Evolutionary conservation across 192 early-diverging fungal species (phyloP).

Genomic region (Linnemannia hyalina): DNA sequence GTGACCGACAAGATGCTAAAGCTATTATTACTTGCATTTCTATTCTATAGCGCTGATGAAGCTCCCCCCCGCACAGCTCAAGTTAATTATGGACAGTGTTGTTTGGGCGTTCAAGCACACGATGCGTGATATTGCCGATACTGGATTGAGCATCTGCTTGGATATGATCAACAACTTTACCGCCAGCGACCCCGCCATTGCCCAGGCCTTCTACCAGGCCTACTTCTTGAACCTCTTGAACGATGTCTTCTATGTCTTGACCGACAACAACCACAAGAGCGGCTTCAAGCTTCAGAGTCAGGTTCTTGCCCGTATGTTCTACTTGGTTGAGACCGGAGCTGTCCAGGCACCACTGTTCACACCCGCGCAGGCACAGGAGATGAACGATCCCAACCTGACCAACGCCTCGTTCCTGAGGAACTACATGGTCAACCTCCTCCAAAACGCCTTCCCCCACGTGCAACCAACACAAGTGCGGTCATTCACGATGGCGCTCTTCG

Average conservation of each 20-base stretch:
- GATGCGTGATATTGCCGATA: slow-evolving; percentile 96
- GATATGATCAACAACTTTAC: slow-evolving; percentile 93
- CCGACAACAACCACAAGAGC: slow-evolving; percentile 97
- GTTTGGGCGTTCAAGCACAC: slow-evolving; percentile 99
- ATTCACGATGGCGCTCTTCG: slow-evolving; percentile 91
- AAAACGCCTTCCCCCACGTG: slow-evolving; percentile 93
- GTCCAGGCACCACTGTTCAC: slow-evolving; percentile 93
- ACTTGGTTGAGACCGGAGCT: slow-evolving; percentile 82
- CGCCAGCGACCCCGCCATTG: slow-evolving; percentile 76
- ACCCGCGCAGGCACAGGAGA: slow-evolving; percentile 73
- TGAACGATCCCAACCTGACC: slow-evolving; percentile 69
- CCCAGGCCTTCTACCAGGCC: slow-evolving; percentile 91
- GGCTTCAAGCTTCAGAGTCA: slow-evolving; percentile 94
- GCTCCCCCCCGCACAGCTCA: slow-evolving; percentile 88
- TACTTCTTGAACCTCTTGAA: slow-evolving; percentile 94
- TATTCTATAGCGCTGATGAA: slow-evolving; percentile 77
- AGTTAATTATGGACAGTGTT: slow-evolving; percentile 93
- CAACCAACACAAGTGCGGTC: slow-evolving; percentile 84
- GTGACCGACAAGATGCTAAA: neutral
- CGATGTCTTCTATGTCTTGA: slow-evolving; percentile 97
- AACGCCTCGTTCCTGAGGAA: slow-evolving; percentile 87
- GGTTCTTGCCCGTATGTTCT: slow-evolving; percentile 93
- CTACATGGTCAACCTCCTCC: slow-evolving; percentile 87
- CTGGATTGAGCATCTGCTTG: slow-evolving; percentile 86
- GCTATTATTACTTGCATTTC: neutral